Evolutionary conservation across 2,329 filamentous ascomycete genomes (phyloP).

Genomic region (Metarhizium brunneum): DNA sequence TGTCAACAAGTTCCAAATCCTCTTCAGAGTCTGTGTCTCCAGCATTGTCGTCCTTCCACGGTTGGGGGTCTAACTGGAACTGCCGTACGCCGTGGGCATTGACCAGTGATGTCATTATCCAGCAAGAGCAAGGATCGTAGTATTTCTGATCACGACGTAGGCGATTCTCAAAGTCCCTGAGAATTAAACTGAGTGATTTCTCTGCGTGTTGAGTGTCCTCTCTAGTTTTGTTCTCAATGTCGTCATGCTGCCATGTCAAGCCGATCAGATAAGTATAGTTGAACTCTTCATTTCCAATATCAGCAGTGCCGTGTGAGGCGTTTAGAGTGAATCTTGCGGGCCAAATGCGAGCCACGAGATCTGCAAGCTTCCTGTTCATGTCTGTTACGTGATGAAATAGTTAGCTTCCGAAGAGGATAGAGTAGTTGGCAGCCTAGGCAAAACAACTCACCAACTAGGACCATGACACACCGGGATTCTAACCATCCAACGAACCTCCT

Average conservation of each 20-base stretch:
- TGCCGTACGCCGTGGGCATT: constrained; percentile 28
- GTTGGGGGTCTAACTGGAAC: constrained; percentile 35
- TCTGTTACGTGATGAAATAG: constrained; percentile 28
- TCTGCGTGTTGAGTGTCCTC: constrained; percentile 32
- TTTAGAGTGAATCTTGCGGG: constrained; percentile 40
- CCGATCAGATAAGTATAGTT: constrained; percentile 50
- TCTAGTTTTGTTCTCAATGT: constrained; percentile 12
- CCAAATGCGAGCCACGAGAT: constrained; percentile 50
- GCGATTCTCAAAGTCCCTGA: constrained; percentile 39
- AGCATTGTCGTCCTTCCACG: constrained; percentile 33
- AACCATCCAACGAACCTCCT: no score
- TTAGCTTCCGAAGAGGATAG: neutral
- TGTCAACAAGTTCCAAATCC: constrained; percentile 25
- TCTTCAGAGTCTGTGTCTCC: constrained; percentile 34
- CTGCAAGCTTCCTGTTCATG: constrained; percentile 41
- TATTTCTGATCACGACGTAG: constrained; percentile 36
- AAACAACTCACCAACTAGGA: no score
- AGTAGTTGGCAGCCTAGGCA: no score
- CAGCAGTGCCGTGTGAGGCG: no score
- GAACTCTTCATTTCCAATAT: no score
- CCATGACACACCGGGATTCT: no score
- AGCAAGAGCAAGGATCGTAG: constrained; percentile 38
- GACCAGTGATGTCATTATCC: constrained; percentile 35
- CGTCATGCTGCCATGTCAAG: constrained; percentile 28
- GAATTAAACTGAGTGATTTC: constrained; percentile 24